Evolutionary conservation across 805 yeast species (phyloP), one percentile per base, ranked within the genome.

Genomic region (Priceomyces melissophilus): DNA sequence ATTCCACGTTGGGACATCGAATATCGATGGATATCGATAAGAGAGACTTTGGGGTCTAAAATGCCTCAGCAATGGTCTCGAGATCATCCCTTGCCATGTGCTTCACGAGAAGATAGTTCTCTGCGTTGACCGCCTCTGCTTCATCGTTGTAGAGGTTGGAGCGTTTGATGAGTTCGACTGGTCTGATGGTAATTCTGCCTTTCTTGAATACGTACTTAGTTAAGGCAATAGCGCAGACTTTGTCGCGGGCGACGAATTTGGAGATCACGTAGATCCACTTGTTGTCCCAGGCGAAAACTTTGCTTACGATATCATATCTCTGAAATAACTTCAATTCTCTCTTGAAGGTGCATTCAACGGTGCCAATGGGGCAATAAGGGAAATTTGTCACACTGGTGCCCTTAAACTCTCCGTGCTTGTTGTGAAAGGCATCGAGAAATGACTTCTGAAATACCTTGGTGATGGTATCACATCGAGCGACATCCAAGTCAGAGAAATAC

Each of bases 191-290:
- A 54, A 77, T 75, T 52, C 95, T 72, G 25, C 87, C 87, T 46
- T 78, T 72, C 65, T 89, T 90, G 55, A 89, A 75, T 2, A 90
- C 95, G 50, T 88, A 84, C 59, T 84, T 87, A 8, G 95, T 83
- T 17, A 88, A 57, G 2, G 84, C 79, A 14, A 80, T 64, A 1
- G 88, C 80, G 51, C 80, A 74, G 26, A 52, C 51, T 30, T 62
- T 57, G 31, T 53, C 54, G 12, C 44, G 55, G 3, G 49, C 44
- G 10, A 73, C 75, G 54, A 88, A 87, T 52, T 78, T 73, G 32
- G 84, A 77, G 16, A 84, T 48, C 10, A 87, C 75, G 55, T 80
- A 89, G 10, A 90, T 52, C 96, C 96, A 88, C 60, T 89, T 90
- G 27, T 76, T 70, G 63, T 87, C 93, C 96, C 96, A 89, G 6